These are phyloP conservation scores for Scalesia atractyloides DNA, from an alignment of 129 eudicot species.

Conservation along the genomic window DNA sequence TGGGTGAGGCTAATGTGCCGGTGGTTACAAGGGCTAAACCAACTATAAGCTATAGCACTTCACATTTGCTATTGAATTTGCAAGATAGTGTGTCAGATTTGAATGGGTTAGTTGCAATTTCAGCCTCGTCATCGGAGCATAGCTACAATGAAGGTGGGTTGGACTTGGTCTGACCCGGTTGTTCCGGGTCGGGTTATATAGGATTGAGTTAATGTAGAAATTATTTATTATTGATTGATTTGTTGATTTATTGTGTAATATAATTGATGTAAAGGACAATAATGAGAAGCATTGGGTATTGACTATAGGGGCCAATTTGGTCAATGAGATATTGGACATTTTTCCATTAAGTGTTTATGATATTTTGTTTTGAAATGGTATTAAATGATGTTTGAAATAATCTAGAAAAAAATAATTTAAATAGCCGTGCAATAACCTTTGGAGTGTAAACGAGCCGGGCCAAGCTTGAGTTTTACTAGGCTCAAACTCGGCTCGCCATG, in stretches of 20 bases:
- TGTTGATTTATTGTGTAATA: constrained; percentile 21
- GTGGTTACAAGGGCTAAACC: constrained; percentile 81
- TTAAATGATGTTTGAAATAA: not conserved
- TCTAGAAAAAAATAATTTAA: not conserved
- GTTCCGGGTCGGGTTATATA: constrained; percentile 6
- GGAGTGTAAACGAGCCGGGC: not conserved
- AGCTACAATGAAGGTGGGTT: constrained; percentile 49
- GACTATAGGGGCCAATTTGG: not conserved
- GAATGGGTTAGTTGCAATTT: constrained; percentile 66
- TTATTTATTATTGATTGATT: constrained; percentile 8
- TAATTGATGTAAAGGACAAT: constrained; percentile 29
- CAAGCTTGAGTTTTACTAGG: no score
- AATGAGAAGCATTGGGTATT: constrained; percentile 6
- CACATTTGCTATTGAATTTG: constrained; percentile 63
- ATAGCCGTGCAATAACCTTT: not conserved
- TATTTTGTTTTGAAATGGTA: not conserved
- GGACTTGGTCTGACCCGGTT: constrained; percentile 42
- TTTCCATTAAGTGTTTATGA: not conserved
- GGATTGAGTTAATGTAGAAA: not conserved
- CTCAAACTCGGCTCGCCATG: no score
- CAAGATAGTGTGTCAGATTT: constrained; percentile 90
- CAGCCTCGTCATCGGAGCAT: constrained; percentile 70
- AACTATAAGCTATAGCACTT: constrained; percentile 70
- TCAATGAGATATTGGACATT: not conserved
- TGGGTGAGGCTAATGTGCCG: constrained; percentile 79